These are phyloP conservation scores for Naganishia albida DNA, from an alignment of 1,284 basidiomycete species.

Conservation along the genomic window DNA sequence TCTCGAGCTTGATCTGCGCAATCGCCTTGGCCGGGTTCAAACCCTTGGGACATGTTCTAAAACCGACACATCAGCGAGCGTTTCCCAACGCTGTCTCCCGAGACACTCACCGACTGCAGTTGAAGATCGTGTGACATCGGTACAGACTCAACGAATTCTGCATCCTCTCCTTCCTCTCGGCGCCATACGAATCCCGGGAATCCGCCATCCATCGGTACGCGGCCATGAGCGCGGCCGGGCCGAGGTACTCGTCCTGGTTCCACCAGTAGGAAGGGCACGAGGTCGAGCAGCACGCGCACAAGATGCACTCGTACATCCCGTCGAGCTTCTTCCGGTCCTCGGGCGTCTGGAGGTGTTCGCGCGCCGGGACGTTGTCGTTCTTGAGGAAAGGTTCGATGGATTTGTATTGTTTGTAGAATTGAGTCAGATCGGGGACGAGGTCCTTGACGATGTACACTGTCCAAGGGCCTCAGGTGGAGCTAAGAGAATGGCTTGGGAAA, in stretches of 20 bases:
- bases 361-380: constrained; percentile 82
- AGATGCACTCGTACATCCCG: constrained; percentile 87
- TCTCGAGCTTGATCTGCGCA: constrained; percentile 84
- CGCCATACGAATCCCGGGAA: constrained; percentile 79
- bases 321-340: constrained; percentile 96
- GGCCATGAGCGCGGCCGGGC: constrained; percentile 90
- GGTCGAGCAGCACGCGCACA: constrained; percentile 86
- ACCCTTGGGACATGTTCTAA: constrained; percentile 87
- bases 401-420: constrained; percentile 91
- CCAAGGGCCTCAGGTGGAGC: not conserved
- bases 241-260: constrained; percentile 94
- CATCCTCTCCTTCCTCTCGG: constrained; percentile 83
- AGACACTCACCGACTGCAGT: constrained; percentile 56
- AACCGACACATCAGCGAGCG: not conserved
- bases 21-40: constrained; percentile 85
- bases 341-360: constrained; percentile 75
- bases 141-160: constrained; percentile 75
- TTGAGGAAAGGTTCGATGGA: constrained; percentile 94
- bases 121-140: constrained; percentile 93
- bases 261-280: constrained; percentile 97
- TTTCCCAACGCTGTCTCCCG: too few relatives aligned
- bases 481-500: not conserved
- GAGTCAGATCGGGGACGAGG: constrained; percentile 72
- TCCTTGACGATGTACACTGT: constrained; percentile 99
- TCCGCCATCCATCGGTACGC: constrained; percentile 98